Conservation (phyloP, 1,284 basidiomycete genomes). For the Boletus calvinii region DNA sequence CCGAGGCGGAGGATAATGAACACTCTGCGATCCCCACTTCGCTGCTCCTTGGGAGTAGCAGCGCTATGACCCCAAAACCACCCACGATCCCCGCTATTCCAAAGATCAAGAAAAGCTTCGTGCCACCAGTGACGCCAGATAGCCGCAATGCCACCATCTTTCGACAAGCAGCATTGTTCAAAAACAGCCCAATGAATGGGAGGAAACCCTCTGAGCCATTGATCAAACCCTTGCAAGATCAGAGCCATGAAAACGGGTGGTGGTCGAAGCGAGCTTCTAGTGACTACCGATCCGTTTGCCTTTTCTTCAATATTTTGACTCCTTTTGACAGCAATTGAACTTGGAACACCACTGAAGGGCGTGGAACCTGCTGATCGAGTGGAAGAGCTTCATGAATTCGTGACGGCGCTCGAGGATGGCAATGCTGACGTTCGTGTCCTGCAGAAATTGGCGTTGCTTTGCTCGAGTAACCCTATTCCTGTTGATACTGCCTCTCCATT, state of each 20-base stretch:
- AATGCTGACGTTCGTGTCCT: conserved; percentile 50
- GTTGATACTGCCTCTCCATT: conserved; percentile 43
- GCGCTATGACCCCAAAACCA: conserved; percentile 39
- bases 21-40: conserved; percentile 57
- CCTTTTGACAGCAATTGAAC: conserved; percentile 46
- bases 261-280: conserved; percentile 70
- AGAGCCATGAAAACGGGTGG: conserved; percentile 69
- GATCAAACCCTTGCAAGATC: conserved; percentile 61
- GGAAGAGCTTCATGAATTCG: conserved; percentile 52
- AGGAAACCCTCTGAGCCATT: conserved; percentile 47
- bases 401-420: conserved; percentile 51
- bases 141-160: conserved; percentile 57
- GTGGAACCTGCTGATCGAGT: conserved; percentile 39
- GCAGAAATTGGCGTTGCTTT: conserved; percentile 61
- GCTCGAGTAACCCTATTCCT: conserved; percentile 54
- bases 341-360: conserved; percentile 43
- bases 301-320: conserved; percentile 18
- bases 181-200: conserved; percentile 68
- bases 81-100: conserved; percentile 26
- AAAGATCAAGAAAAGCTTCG: conserved; percentile 27
- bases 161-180: conserved; percentile 73
- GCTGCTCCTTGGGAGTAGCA: conserved; percentile 48
- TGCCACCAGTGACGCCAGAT: conserved; percentile 59
- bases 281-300: conserved; percentile 31
- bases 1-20: conserved; percentile 57